Evolutionary conservation across 2,329 filamentous ascomycete species (phyloP), one percentile per base, ranked within the genome.

Genomic region (Diaporthe batatas): DNA sequence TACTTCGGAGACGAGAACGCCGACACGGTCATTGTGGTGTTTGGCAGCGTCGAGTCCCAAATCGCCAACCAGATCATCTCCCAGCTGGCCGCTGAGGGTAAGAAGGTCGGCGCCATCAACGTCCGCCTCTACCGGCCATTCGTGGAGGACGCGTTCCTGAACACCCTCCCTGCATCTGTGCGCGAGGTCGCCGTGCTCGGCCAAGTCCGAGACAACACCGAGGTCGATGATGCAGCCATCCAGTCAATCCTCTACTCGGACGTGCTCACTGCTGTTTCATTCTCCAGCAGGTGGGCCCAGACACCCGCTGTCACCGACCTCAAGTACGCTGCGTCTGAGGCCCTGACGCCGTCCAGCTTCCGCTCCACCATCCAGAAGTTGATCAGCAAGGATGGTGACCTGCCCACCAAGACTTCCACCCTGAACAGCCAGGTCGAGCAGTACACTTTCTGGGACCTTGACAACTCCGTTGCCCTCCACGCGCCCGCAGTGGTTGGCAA

Each of bases 121-220:
- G 96, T 98, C 59, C 93, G 96, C 76, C 89, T 99, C 71, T 99
- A 98, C 87, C 91, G 96, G 55, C 96, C 96, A 21, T 98, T 99
- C 79, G 91, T 96, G 42, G 96, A 99, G 84, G 95, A 98, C 81
- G 93, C 94, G 68, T 98, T 99, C 87, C 86, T 98, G 75, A 91
- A 92, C 76, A 89, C 90, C 14, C 89, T 99, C 36, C 95, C 96
- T 44, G 86, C 90, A 77, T 93, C 93, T 47, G 90, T 92, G 59
- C 91, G 90, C 83, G 93, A 89, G 75, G 88, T 99, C 76, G 92
- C 92, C 49, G 94, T 98, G 25, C 90, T 99, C 7, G 96, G 96
- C 70, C 96, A 99, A 82, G 96, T 99, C 76, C 84, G 88, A 75
- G 91, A 93, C 76, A 89, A 93, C 75, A 85, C 89, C 73, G 91